phyloP scores from a whole-genome alignment of 164 flowering plant species.

The Sedum album region DNA sequence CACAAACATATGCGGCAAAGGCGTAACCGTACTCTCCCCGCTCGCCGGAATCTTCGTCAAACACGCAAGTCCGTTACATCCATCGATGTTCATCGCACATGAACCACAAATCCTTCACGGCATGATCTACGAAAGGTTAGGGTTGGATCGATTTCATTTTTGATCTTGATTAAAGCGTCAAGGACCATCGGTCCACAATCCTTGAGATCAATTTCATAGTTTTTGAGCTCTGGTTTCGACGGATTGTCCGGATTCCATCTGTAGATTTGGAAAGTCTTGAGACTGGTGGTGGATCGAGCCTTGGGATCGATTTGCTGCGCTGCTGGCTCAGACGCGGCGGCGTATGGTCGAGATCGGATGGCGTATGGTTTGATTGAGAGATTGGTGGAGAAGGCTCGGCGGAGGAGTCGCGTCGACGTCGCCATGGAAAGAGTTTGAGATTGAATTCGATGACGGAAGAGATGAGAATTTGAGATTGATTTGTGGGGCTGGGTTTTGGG shows the following conservation, averaged over 20 bases:
- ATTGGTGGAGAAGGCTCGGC: neutral
- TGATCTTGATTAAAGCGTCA: conserved; percentile 95
- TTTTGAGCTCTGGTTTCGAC: conserved; percentile 60
- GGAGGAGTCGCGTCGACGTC: neutral
- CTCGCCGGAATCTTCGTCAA: conserved; percentile 61
- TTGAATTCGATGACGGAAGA: neutral
- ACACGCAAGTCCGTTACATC: conserved; percentile 91
- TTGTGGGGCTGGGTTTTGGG: too few species aligned
- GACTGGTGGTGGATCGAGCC: conserved; percentile 14
- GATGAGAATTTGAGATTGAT: neutral
- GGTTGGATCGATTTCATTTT: conserved; percentile 87
- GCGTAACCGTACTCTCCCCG: conserved; percentile 46
- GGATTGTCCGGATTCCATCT: conserved; percentile 89
- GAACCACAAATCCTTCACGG: conserved; percentile 99
- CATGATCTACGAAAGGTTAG: conserved; percentile 92
- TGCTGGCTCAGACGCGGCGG: conserved; percentile 25
- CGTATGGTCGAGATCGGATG: conserved; percentile 22
- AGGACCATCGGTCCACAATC: conserved; percentile 98
- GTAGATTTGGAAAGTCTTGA: conserved; percentile 88
- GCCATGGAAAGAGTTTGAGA: neutral
- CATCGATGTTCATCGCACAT: conserved; percentile 97
- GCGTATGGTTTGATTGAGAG: conserved; percentile 7
- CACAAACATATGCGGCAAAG: conserved; percentile 97
- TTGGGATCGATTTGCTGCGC: conserved; percentile 31
- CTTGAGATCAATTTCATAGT: conserved; percentile 72